phyloP scores from a whole-genome alignment of 495 filamentous ascomycete species.

The Lasiosphaeria hispida region DNA sequence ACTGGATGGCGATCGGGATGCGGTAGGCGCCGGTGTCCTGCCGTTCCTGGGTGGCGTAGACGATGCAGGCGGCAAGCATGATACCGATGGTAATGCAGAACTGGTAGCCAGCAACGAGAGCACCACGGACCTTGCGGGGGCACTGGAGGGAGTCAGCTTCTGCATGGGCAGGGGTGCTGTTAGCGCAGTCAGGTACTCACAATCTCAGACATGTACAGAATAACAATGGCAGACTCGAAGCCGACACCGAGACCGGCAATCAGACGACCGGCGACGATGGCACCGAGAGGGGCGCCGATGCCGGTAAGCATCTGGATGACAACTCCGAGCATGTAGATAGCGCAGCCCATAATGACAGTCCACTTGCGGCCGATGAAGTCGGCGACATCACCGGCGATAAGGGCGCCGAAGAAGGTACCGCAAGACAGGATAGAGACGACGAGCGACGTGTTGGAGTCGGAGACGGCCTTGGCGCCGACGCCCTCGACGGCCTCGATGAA shows the following conservation, averaged over 20 bases:
- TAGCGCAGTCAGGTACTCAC: slow-evolving; percentile 21
- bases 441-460: slow-evolving; percentile 50
- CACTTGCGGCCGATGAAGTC: slow-evolving; percentile 66
- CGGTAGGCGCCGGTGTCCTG: slow-evolving; percentile 64
- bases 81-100: slow-evolving; percentile 77
- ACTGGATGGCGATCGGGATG: slow-evolving; percentile 69
- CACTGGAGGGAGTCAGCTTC: slow-evolving; percentile 22
- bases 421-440: slow-evolving; percentile 72
- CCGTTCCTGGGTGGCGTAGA: slow-evolving; percentile 64
- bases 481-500: slow-evolving; percentile 48
- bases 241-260: slow-evolving; percentile 72
- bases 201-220: slow-evolving; percentile 74
- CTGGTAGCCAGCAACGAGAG: slow-evolving; percentile 72
- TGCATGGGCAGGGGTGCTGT: not conserved
- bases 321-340: slow-evolving; percentile 62
- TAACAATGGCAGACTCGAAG: slow-evolving; percentile 71
- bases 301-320: slow-evolving; percentile 57
- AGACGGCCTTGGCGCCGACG: slow-evolving; percentile 22
- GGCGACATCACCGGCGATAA: slow-evolving; percentile 67
- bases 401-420: slow-evolving; percentile 74
- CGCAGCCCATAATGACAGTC: slow-evolving; percentile 65
- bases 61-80: slow-evolving; percentile 68
- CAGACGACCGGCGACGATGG: slow-evolving; percentile 68
- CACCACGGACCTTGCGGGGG: slow-evolving; percentile 70
- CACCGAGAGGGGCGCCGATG: slow-evolving; percentile 35